Percentiles rank a stretch among this genome's conserved stretches.
phyloP scores from a whole-genome alignment of 1,284 basidiomycete genomes.

The Agaricales sp. region DNA sequence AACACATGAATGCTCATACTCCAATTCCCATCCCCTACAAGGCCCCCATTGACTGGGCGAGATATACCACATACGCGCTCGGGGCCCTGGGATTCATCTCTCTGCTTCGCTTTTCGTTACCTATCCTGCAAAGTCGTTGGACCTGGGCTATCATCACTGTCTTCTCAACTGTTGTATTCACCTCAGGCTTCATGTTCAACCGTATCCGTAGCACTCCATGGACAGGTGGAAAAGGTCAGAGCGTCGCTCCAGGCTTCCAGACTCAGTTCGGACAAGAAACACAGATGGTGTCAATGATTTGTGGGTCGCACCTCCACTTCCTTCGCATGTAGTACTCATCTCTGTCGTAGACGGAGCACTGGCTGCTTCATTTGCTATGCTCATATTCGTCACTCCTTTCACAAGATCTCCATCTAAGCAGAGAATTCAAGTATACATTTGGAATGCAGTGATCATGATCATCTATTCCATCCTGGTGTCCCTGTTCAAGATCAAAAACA shows the following conservation, averaged over 20 bases:
- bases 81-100: slow-evolving; percentile 35
- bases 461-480: slow-evolving; percentile 85
- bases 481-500: slow-evolving; percentile 89
- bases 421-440: slow-evolving; percentile 81
- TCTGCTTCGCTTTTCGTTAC: slow-evolving; percentile 50
- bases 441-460: slow-evolving; percentile 75
- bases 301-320: slow-evolving; percentile 39
- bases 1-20: slow-evolving; percentile 63
- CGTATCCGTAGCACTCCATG: slow-evolving; percentile 82
- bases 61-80: slow-evolving; percentile 33
- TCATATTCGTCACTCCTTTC: slow-evolving; percentile 74
- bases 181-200: slow-evolving; percentile 93
- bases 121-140: slow-evolving; percentile 71
- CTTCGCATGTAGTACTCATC: slow-evolving; percentile 4
- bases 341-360: slow-evolving; percentile 66
- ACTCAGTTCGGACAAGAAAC: slow-evolving; percentile 92
- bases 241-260: slow-evolving; percentile 84
- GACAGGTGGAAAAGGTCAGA: slow-evolving; percentile 52
- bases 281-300: slow-evolving; percentile 79
- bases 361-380: slow-evolving; percentile 73
- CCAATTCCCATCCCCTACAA: slow-evolving; percentile 67
- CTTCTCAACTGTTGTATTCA: slow-evolving; percentile 72
- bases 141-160: slow-evolving; percentile 65
- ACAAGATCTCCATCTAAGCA: slow-evolving; percentile 73
- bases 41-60: slow-evolving; percentile 61